These are phyloP conservation scores for Priceomyces fermenticarens DNA, from an alignment of 805 yeast genomes.

Conservation along the genomic window DNA sequence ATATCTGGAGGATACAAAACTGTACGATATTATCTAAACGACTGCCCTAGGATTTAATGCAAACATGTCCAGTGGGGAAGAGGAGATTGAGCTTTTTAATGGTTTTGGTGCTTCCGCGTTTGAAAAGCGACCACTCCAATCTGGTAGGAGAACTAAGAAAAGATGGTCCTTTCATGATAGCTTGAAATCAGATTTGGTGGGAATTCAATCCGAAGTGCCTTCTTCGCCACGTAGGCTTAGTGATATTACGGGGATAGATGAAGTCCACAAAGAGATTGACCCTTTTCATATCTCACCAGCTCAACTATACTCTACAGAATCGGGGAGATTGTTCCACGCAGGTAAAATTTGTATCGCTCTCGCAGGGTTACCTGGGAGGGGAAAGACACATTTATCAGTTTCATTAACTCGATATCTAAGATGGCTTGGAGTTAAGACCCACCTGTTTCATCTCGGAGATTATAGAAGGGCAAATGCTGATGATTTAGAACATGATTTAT, in stretches of 20 bases:
- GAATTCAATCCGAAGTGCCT: slow-evolving; percentile 24
- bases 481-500: slow-evolving; percentile 62
- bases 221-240: slow-evolving; percentile 32
- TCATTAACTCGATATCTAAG: slow-evolving; percentile 87
- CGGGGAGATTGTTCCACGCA: slow-evolving; percentile 92
- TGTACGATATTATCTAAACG: no score
- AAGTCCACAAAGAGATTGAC: slow-evolving; percentile 63
- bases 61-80: slow-evolving; percentile 20
- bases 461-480: slow-evolving; percentile 63
- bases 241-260: slow-evolving; percentile 43
- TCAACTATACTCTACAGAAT: slow-evolving; percentile 87
- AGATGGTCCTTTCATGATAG: slow-evolving; percentile 43
- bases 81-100: slow-evolving; percentile 29
- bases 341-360: slow-evolving; percentile 87
- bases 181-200: slow-evolving; percentile 36
- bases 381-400: slow-evolving; percentile 90
- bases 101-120: slow-evolving; percentile 38
- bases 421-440: slow-evolving; percentile 95
- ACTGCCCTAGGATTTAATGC: background rate
- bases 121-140: slow-evolving; percentile 20
- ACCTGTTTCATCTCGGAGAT: slow-evolving; percentile 88
- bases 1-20: background rate
- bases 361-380: slow-evolving; percentile 93
- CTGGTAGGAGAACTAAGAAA: slow-evolving; percentile 35
- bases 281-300: slow-evolving; percentile 80